A percentile compares a stretch with the other conserved stretches of the same genome.
Conservation (phyloP, 129 eudicot species). For the carrot (Daucus carota) region DH1_v3.0 NC_030387.2:12352001-12352500, state of each 20-base stretch:
- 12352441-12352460: neutral
- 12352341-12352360: neutral
- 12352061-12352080: neutral
- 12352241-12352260: neutral
- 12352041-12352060: neutral
- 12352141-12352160: constrained; percentile 82
- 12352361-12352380: neutral
- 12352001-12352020: neutral
- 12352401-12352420: neutral
- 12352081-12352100: constrained; percentile 41
- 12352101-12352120: constrained; percentile 55
- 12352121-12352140: constrained; percentile 79
- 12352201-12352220: constrained; percentile 47
- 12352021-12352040: neutral
- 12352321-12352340: neutral
- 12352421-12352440: neutral
- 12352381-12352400: neutral
- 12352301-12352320: neutral
- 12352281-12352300: neutral
- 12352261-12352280: neutral
- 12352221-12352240: neutral
- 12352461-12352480: neutral
- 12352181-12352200: constrained; percentile 41
- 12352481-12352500: neutral
- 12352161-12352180: constrained; percentile 55